A percentile compares a stretch with the other conserved stretches of the same genome.
These are phyloP conservation scores for Diutina pseudorugosa DNA, from an alignment of 1,139 yeast genomes.

Conservation along the genomic window DNA sequence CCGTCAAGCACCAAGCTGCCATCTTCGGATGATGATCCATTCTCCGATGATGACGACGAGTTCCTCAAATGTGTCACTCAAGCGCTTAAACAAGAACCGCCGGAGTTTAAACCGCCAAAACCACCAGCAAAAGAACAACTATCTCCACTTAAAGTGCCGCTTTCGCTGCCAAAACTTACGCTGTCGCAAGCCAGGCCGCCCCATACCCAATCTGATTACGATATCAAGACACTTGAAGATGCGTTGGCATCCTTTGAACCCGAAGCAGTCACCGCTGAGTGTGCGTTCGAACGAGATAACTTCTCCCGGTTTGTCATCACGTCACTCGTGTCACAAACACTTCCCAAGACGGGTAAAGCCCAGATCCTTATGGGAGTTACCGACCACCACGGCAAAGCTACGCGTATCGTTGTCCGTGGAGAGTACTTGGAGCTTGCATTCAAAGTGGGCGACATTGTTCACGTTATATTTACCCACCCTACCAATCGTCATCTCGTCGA, in stretches of 20 bases:
- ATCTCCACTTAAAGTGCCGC: neutral
- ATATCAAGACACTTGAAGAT: neutral
- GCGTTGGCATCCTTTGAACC: neutral
- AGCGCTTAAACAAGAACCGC: neutral
- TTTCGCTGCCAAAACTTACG: neutral
- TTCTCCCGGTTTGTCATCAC: neutral
- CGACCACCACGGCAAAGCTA: slow-evolving; percentile 13
- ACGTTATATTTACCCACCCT: slow-evolving; percentile 39
- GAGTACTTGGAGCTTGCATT: slow-evolving; percentile 37
- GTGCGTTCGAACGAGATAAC: neutral
- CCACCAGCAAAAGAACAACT: neutral
- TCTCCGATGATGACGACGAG: slow-evolving; percentile 1
- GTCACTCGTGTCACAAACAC: neutral
- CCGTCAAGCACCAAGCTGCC: neutral
- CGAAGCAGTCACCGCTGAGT: neutral
- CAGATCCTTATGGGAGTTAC: neutral
- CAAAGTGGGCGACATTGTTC: slow-evolving; percentile 41
- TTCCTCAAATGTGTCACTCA: neutral
- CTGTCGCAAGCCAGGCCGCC: neutral
- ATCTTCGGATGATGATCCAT: neutral
- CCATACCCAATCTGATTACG: neutral
- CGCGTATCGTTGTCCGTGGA: slow-evolving; percentile 27
- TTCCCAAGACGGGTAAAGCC: neutral
- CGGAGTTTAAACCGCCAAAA: neutral
- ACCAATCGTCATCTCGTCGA: slow-evolving; percentile 34